Base-by-base conservation (phyloP, 768 basidiomycete species). In the Inosperma sp. region DNA sequence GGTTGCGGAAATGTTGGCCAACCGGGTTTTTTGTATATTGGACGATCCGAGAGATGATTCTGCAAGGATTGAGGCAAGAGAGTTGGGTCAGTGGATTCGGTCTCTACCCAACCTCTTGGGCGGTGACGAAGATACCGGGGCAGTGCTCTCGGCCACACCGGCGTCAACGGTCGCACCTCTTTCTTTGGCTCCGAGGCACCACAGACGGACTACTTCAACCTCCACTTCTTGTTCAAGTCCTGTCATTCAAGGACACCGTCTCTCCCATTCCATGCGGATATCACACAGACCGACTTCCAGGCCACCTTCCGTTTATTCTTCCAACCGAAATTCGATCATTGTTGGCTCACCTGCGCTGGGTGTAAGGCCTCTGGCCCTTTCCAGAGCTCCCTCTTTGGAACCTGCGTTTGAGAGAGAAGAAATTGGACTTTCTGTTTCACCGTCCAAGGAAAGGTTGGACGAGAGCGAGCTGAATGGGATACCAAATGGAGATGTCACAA, bases 1-100 rank as follows among this genome's bases (percentile, higher is more conserved):
- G 47, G 93, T 97, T 31, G 94, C 94, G 2, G 84, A 89, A 22
- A 91, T 90, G 67, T 80, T 99, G 43, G 84, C 91, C 48, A 77
- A 80, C 53, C 79, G 79, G 50, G 86, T 99, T 21, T 94, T 99
- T 65, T 89, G 84, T 65, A 73, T 46, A 34, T 17, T 30, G 45
- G 13, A 25, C 7, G 17, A 10, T 46, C n/a, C 16, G 26, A 34
- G 31, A 46, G 45, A 46, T 33, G n/a, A n/a, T n/a, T n/a, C n/a
- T n/a, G n/a, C n/a, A n/a, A 23, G 48, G 19, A 51, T 88, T 49
- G 79, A 81, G 21, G 95, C 95, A 14, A 75, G 75, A 33, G 91
- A 89, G 51, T 90, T 99, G 61, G 93, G 93, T 9, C 62, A 67
- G 33, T 99, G 95, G 95, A 75, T 84, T 50, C 83, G 81, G 66